Conservation (phyloP, 2,329 filamentous ascomycete species). For the Ophiosphaerella korrae region DNA sequence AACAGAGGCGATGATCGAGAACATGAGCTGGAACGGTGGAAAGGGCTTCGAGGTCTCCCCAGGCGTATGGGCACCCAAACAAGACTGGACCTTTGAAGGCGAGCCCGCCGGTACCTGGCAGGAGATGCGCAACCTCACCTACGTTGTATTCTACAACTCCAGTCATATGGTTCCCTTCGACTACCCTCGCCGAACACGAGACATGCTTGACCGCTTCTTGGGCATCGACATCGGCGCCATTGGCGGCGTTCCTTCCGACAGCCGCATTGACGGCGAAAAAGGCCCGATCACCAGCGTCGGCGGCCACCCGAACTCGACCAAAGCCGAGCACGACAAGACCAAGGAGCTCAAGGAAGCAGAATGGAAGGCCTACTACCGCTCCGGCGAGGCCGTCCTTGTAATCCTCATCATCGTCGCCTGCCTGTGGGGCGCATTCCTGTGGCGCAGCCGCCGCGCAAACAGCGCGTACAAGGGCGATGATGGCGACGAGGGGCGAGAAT, state of each 20-base stretch:
- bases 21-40: conserved; percentile 88
- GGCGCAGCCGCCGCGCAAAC: conserved; percentile 54
- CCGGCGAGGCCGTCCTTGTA: conserved; percentile 82
- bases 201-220: conserved; percentile 98
- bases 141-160: conserved; percentile 92
- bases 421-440: conserved; percentile 75
- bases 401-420: conserved; percentile 76
- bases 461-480: conserved; percentile 53
- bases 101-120: conserved; percentile 91
- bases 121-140: conserved; percentile 91
- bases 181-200: conserved; percentile 80
- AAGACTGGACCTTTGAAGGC: conserved; percentile 92
- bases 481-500: conserved; percentile 51
- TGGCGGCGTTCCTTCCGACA: conserved; percentile 78
- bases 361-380: conserved; percentile 87
- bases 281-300: conserved; percentile 78
- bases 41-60: conserved; percentile 88
- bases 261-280: conserved; percentile 83
- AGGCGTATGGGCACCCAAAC: conserved; percentile 88
- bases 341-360: conserved; percentile 81
- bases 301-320: conserved; percentile 71
- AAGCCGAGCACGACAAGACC: conserved; percentile 69
- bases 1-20: conserved; percentile 87
- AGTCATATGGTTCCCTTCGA: conserved; percentile 99
- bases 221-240: conserved; percentile 88